Conservation (phyloP, 108 stramenopile genomes). For the Nitzschia sp. region DNA sequence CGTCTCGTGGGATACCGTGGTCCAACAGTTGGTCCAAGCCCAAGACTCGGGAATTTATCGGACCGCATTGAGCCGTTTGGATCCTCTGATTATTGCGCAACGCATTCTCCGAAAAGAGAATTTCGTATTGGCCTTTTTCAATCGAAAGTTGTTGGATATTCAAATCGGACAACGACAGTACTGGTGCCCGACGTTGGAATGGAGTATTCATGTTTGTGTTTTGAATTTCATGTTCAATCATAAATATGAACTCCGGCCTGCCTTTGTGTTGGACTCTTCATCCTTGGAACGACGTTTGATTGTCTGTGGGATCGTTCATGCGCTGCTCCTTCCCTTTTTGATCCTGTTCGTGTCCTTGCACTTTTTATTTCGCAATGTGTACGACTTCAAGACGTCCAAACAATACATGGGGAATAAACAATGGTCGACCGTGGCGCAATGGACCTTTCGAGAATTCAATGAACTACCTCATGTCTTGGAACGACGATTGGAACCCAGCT, state of each 20-base stretch:
- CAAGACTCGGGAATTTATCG: slow-evolving; percentile 73
- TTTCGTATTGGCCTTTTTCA: slow-evolving; percentile 94
- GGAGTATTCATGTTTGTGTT: slow-evolving; percentile 89
- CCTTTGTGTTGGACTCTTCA: slow-evolving; percentile 81
- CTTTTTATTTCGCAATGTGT: slow-evolving; percentile 92
- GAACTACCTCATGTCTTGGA: slow-evolving; percentile 94
- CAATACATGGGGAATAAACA: slow-evolving; percentile 92
- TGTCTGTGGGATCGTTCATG: slow-evolving; percentile 87
- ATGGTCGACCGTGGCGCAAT: slow-evolving; percentile 86
- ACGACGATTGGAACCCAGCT: slow-evolving; percentile 76
- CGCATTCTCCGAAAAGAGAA: slow-evolving; percentile 96
- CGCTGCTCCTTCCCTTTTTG: slow-evolving; percentile 91
- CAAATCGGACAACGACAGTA: slow-evolving; percentile 39
- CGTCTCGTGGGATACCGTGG: slow-evolving; percentile 81
- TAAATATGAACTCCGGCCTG: slow-evolving; percentile 84
- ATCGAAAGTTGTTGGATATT: slow-evolving; percentile 79
- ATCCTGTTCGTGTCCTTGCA: slow-evolving; percentile 91
- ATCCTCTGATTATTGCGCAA: slow-evolving; percentile 75
- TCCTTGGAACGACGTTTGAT: slow-evolving; percentile 77
- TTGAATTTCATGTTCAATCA: slow-evolving; percentile 98
- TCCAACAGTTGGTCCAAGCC: slow-evolving; percentile 54
- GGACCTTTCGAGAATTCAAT: slow-evolving; percentile 97
- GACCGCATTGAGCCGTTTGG: slow-evolving; percentile 23
- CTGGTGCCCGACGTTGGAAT: slow-evolving; percentile 45
- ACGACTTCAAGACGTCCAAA: slow-evolving; percentile 88